Evolutionary conservation across 352 stramenopile genomes (phyloP).

Genomic region (Globisporangium sylvaticum): DNA sequence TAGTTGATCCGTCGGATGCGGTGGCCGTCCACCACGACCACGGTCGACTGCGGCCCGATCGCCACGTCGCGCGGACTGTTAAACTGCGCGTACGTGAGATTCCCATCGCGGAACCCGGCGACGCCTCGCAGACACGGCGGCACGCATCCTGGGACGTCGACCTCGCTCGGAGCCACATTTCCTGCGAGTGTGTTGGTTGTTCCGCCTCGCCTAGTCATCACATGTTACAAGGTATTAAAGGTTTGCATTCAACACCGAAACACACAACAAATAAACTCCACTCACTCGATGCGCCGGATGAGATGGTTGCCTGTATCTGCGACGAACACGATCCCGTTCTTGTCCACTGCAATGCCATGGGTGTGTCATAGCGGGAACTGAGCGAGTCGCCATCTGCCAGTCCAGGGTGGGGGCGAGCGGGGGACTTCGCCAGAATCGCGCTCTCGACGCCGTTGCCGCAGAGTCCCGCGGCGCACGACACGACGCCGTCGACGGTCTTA

Average conservation of each 20-base stretch:
- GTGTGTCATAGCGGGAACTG: slow-evolving; percentile 89
- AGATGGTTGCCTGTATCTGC: slow-evolving; percentile 96
- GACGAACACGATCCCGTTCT: slow-evolving; percentile 87
- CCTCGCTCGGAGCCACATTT: slow-evolving; percentile 48
- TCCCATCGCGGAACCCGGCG: slow-evolving; percentile 84
- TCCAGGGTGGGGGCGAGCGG: slow-evolving; percentile 74
- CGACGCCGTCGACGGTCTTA: slow-evolving; percentile 53
- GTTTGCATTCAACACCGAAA: neutral
- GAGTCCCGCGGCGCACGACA: slow-evolving; percentile 88
- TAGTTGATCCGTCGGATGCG: slow-evolving; percentile 85
- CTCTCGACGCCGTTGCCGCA: slow-evolving; percentile 78
- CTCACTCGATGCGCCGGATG: slow-evolving; percentile 81
- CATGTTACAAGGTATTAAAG: neutral
- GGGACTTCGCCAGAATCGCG: slow-evolving; percentile 23
- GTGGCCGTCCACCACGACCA: slow-evolving; percentile 90
- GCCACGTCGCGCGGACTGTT: slow-evolving; percentile 91
- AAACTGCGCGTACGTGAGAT: slow-evolving; percentile 86
- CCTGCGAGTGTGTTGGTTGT: slow-evolving; percentile 66
- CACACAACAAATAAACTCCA: neutral
- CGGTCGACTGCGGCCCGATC: slow-evolving; percentile 65
- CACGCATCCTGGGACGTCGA: slow-evolving; percentile 81
- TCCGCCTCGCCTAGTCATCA: slow-evolving; percentile 28
- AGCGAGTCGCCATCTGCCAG: slow-evolving; percentile 82
- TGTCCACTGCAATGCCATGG: slow-evolving; percentile 82
- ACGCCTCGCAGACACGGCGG: slow-evolving; percentile 89